Base-by-base conservation (phyloP, 805 yeast species). In the Candida ascalaphidarum region DNA sequence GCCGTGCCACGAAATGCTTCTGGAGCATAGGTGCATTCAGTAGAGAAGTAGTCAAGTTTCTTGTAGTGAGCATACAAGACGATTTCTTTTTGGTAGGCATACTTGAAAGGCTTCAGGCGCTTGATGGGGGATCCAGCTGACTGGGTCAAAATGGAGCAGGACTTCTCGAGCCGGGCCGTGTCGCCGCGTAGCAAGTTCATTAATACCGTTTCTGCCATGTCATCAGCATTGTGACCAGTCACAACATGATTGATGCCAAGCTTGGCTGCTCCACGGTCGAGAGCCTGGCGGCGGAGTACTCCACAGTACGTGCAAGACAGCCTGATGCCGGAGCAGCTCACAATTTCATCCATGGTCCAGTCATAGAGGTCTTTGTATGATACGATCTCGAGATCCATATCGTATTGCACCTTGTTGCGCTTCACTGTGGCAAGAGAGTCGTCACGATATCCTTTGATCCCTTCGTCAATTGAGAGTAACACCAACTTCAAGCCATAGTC, bases 291-390 rank as follows among this genome's bases (percentile, higher is more conserved):
- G 55, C 99, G 68, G 32, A 92, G 74, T 5, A 92, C 98, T 27
- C 99, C 99, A 62, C 99, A 92, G 49, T 92, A 92, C 0, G 99
- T 92, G 56, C 99, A 92, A 49, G 94, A 83, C 41, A 85, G 85
- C 50, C 95, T 68, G 21, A 83, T 79, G 5, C 97, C 97, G 1
- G 96, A 92, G 50, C 92, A 83, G 1, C 88, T 77, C 2, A 92
- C 99, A 28, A 92, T 85, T 45, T 85, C 94, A 61, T 92, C 99
- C 99, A 92, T 92, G 9, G 95, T 84, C 99, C 99, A 92, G 46
- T 88, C 78, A 51, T 92, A 92, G 10, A 92, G 62, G 17, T 88
- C 95, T 38, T 75, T 75, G 44, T 92, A 92, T 10, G 95, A 81
- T 4, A 92, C 77, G 31, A 84, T 80, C 44, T 77, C 79, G 29